A percentile compares a stretch with the other conserved stretches of the same genome.
These are phyloP conservation scores for Tritrichomonas foetus DNA, from an alignment of 208 protist species.

Conservation along the genomic window DNA sequence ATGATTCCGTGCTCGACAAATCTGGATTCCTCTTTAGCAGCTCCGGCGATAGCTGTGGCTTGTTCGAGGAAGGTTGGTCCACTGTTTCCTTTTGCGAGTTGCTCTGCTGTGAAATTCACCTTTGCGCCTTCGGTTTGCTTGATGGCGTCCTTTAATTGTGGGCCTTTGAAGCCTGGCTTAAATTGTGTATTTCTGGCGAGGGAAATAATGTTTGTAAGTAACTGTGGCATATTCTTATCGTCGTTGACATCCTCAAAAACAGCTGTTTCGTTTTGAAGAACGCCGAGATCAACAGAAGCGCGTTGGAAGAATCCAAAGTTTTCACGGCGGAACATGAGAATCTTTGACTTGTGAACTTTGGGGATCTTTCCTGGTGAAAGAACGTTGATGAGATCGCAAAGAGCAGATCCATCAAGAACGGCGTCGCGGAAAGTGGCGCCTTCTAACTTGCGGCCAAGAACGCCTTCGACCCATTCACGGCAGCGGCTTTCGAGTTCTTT, in stretches of 20 bases:
- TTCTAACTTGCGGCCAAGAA: not conserved
- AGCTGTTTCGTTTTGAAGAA: not conserved
- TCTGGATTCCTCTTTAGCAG: not conserved
- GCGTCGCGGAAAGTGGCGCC: not conserved
- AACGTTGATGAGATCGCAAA: not conserved
- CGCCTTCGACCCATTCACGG: not conserved
- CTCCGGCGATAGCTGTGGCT: not conserved
- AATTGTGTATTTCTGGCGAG: not conserved
- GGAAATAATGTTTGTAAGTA: not conserved
- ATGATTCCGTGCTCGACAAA: constrained; percentile 18
- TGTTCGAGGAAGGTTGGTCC: too few species aligned
- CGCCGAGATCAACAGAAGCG: not conserved
- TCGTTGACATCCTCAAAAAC: constrained; percentile 11
- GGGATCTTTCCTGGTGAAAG: not conserved
- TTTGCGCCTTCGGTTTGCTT: not conserved
- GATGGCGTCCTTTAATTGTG: not conserved
- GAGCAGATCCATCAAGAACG: not conserved
- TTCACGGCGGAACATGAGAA: constrained; percentile 3
- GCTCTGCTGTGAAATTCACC: not conserved
- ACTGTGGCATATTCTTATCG: not conserved
- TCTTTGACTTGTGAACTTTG: not conserved
- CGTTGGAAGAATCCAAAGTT: not conserved
- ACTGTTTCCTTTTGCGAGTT: not conserved
- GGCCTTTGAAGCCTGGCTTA: not conserved
- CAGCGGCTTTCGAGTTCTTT: not conserved